Evolutionary conservation across 2,329 filamentous ascomycete genomes (phyloP).

Genomic region (Fusarium torulosum): DNA sequence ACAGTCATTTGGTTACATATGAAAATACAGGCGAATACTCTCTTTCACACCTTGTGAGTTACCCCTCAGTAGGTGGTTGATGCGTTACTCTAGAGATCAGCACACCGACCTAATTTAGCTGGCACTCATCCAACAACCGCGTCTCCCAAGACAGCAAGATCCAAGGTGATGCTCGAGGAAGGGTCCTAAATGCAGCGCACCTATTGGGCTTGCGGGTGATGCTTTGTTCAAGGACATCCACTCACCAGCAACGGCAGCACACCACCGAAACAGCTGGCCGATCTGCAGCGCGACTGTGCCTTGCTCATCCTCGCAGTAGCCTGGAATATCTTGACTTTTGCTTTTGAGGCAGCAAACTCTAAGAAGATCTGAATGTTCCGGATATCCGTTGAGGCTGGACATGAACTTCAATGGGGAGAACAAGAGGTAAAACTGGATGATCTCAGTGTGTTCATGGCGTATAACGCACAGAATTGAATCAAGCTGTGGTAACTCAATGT

Average conservation of each 20-base stretch:
- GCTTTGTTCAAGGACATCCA: slow-evolving; percentile 20
- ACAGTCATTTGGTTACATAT: neutral
- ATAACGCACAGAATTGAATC: slow-evolving; percentile 1
- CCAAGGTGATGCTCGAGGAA: slow-evolving; percentile 15
- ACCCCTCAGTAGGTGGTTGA: slow-evolving; percentile 35
- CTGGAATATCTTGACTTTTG: slow-evolving; percentile 4
- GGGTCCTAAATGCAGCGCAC: slow-evolving; percentile 17
- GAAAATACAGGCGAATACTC: slow-evolving; percentile 6
- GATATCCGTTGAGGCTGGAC: neutral
- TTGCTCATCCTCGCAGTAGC: slow-evolving; percentile 10
- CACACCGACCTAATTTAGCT: slow-evolving; percentile 32
- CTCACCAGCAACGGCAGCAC: slow-evolving; percentile 29
- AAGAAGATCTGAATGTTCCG: slow-evolving; percentile 7
- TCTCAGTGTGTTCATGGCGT: neutral
- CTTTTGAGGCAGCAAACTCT: slow-evolving; percentile 14
- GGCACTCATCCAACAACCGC: slow-evolving; percentile 15
- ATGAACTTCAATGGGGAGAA: neutral
- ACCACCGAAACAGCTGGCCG: slow-evolving; percentile 29
- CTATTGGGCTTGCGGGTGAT: slow-evolving; percentile 18
- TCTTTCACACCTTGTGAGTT: slow-evolving; percentile 11
- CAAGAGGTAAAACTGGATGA: neutral
- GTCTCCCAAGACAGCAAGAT: slow-evolving; percentile 21
- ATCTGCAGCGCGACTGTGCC: slow-evolving; percentile 34
- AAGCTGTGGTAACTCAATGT: slow-evolving; percentile 11
- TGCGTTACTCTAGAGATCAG: slow-evolving; percentile 32